A percentile compares a stretch with the other conserved stretches of the same genome.
Evolutionary conservation across 2,329 filamentous ascomycete genomes (phyloP).

Genomic region (Chaetomium sp.): DNA sequence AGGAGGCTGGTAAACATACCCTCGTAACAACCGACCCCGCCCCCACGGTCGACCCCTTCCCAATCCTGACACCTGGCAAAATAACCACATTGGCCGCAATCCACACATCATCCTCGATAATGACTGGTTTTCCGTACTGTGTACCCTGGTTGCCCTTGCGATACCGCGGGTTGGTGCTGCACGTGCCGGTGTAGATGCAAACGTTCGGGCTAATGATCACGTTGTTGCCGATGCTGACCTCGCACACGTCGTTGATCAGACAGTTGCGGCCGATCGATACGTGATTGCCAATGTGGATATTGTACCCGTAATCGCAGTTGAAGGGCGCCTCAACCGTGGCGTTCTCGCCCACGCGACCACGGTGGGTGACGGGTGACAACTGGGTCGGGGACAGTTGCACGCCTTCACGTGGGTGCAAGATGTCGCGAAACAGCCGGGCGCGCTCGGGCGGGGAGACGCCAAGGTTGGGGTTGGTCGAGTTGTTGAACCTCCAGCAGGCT

Average conservation of each 20-base stretch:
- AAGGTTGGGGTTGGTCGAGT: constrained; percentile 66
- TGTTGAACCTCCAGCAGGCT: constrained; percentile 82
- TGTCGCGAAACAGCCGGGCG: constrained; percentile 62
- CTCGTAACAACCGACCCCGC: constrained; percentile 82
- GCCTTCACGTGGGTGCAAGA: constrained; percentile 57
- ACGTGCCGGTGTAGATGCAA: constrained; percentile 71
- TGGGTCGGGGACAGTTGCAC: constrained; percentile 51
- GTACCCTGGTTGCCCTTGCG: constrained; percentile 68
- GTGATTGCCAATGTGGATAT: constrained; percentile 79
- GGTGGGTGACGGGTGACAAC: constrained; percentile 44
- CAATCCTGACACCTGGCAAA: constrained; percentile 72
- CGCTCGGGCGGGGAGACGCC: constrained; percentile 65
- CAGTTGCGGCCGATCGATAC: constrained; percentile 80
- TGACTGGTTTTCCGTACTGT: constrained; percentile 63
- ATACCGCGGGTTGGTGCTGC: constrained; percentile 65
- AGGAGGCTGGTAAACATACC: constrained; percentile 32
- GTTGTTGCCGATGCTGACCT: constrained; percentile 73
- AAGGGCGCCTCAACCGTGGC: constrained; percentile 83
- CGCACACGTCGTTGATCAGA: constrained; percentile 77
- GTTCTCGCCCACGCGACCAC: constrained; percentile 63
- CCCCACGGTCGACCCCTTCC: constrained; percentile 70
- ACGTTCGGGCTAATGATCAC: constrained; percentile 77
- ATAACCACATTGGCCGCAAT: constrained; percentile 72
- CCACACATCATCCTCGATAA: constrained; percentile 81
- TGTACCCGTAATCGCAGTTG: constrained; percentile 86